A percentile compares a stretch with the other conserved stretches of the same genome.
These are phyloP conservation scores for Fonsecaea nubica DNA, from an alignment of 2,329 filamentous ascomycete genomes.

Conservation along the genomic window DNA sequence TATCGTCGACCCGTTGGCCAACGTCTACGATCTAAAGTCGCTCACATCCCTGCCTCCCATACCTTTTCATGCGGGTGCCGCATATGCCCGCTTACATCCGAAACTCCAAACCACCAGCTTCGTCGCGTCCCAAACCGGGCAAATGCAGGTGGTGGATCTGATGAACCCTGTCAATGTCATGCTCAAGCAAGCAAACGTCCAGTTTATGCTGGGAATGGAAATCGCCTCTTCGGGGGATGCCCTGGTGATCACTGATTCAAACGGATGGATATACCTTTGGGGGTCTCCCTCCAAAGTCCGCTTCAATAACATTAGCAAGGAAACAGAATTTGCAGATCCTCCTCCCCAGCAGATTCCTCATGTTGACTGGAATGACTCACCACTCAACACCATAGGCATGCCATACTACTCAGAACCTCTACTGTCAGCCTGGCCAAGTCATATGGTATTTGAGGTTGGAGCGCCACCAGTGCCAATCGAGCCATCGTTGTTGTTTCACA, in stretches of 20 bases:
- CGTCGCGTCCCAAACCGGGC: slow-evolving; percentile 87
- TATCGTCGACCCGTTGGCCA: slow-evolving; percentile 89
- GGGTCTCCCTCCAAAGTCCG: slow-evolving; percentile 83
- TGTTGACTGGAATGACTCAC: slow-evolving; percentile 77
- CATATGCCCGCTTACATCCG: slow-evolving; percentile 95
- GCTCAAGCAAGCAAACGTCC: slow-evolving; percentile 80
- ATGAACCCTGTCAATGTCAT: slow-evolving; percentile 91
- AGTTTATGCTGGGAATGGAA: slow-evolving; percentile 79
- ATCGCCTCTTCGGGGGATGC: slow-evolving; percentile 88
- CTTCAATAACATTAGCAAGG: slow-evolving; percentile 81
- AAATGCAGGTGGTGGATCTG: slow-evolving; percentile 94
- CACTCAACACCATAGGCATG: slow-evolving; percentile 85
- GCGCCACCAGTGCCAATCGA: slow-evolving; percentile 80
- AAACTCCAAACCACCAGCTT: slow-evolving; percentile 94
- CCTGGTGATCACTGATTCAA: slow-evolving; percentile 78
- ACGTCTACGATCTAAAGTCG: slow-evolving; percentile 94
- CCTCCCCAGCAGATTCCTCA: slow-evolving; percentile 64
- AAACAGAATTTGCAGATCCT: slow-evolving; percentile 77
- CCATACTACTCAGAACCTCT: slow-evolving; percentile 90
- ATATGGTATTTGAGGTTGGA: slow-evolving; percentile 82
- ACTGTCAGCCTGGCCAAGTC: slow-evolving; percentile 86
- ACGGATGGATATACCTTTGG: slow-evolving; percentile 83
- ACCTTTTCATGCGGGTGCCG: slow-evolving; percentile 87
- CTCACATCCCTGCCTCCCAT: slow-evolving; percentile 87
- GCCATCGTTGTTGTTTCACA: slow-evolving; percentile 68